Percentiles rank a stretch among this genome's conserved stretches.
Conservation (phyloP, 2,329 filamentous ascomycete species). For the Penicillium janthinellum region DNA sequence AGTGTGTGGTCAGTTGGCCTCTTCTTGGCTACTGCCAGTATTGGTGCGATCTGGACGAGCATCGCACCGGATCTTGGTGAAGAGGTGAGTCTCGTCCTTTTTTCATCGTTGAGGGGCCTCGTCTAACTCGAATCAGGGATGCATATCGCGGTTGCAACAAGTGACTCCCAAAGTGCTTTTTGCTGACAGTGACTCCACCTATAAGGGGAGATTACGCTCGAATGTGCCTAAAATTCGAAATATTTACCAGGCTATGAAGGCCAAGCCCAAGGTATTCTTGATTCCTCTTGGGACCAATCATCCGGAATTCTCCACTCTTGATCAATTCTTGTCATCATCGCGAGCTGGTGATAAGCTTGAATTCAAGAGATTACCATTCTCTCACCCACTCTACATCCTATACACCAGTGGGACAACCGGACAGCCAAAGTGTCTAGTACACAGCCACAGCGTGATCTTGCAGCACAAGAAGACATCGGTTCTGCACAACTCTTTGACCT, state of each 20-base stretch:
- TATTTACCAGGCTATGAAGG: slow-evolving; percentile 33
- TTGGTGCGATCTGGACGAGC: slow-evolving; percentile 49
- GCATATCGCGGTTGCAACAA: slow-evolving; percentile 42
- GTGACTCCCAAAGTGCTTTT: slow-evolving; percentile 46
- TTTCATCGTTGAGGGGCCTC: not conserved
- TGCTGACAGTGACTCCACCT: slow-evolving; percentile 44
- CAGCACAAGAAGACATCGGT: slow-evolving; percentile 49
- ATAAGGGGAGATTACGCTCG: slow-evolving; percentile 42
- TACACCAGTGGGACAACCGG: slow-evolving; percentile 50
- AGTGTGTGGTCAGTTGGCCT: slow-evolving; percentile 47
- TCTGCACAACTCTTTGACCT: slow-evolving; percentile 48
- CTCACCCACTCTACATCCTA: slow-evolving; percentile 47
- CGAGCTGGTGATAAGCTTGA: slow-evolving; percentile 31
- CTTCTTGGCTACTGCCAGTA: slow-evolving; percentile 45
- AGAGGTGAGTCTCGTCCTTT: slow-evolving; percentile 23
- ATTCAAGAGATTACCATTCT: slow-evolving; percentile 45
- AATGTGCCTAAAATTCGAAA: slow-evolving; percentile 35
- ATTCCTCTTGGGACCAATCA: slow-evolving; percentile 22
- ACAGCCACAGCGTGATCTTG: slow-evolving; percentile 47
- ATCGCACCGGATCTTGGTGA: slow-evolving; percentile 49
- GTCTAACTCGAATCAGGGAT: slow-evolving; percentile 20
- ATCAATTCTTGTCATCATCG: slow-evolving; percentile 15
- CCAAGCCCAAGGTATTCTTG: slow-evolving; percentile 24
- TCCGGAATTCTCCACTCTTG: slow-evolving; percentile 30
- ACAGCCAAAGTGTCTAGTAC: slow-evolving; percentile 50